phyloP scores from a whole-genome alignment of 495 filamentous ascomycete genomes.

The Bombardia bombarda region DNA sequence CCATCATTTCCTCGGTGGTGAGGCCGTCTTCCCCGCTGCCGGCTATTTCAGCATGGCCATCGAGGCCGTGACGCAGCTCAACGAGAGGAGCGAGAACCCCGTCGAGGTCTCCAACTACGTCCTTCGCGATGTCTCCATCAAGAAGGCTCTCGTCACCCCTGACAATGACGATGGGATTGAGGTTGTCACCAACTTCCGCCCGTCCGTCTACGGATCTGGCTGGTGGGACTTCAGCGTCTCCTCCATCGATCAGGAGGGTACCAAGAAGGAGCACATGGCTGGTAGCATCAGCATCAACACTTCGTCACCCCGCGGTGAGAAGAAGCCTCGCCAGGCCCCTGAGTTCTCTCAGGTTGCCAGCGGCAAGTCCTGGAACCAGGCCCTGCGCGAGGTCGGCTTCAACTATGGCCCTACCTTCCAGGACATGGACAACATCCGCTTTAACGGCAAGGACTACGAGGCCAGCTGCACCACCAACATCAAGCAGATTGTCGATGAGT shows the following conservation, averaged over 20 bases:
- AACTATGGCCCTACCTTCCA: slow-evolving; percentile 32
- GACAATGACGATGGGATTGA: slow-evolving; percentile 5
- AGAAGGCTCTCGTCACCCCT: slow-evolving; percentile 9
- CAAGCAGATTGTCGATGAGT: slow-evolving; percentile 14
- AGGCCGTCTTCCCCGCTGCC: slow-evolving; percentile 13
- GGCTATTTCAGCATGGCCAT: slow-evolving; percentile 20
- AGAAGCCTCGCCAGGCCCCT: too few species aligned
- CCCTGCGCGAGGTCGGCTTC: slow-evolving; percentile 27
- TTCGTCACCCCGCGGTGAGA: too few species aligned
- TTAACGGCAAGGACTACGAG: slow-evolving; percentile 17
- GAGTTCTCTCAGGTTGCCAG: too few species aligned
- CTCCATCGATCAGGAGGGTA: too few species aligned
- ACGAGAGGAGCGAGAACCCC: background rate
- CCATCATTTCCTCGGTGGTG: slow-evolving; percentile 30
- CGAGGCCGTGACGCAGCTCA: slow-evolving; percentile 22
- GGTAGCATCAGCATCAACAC: too few species aligned
- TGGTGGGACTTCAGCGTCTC: slow-evolving; percentile 3
- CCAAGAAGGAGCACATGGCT: too few species aligned
- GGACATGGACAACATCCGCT: slow-evolving; percentile 16
- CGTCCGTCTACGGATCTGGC: background rate
- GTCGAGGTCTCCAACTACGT: slow-evolving; percentile 9
- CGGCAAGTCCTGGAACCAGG: slow-evolving; percentile 27
- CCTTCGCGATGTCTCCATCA: slow-evolving; percentile 22
- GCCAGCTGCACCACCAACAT: slow-evolving; percentile 13
- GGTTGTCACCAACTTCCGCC: background rate